Conservation (phyloP, 768 basidiomycete species). For the Macrolepiota albuminosa region DNA sequence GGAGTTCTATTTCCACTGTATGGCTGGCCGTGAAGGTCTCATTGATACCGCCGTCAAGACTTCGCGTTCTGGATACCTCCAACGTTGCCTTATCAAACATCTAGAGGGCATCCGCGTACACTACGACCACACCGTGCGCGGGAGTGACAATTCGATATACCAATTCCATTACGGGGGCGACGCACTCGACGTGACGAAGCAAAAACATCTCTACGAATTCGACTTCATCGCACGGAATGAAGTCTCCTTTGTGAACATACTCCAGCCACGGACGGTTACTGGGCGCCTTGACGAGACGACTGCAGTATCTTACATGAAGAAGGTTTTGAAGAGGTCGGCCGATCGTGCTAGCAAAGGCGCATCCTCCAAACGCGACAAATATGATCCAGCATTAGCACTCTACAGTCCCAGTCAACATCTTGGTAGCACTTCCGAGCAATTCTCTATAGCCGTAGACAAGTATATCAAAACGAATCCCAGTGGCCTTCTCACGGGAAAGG, state of each 20-base stretch:
- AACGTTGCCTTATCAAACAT: conserved; percentile 98
- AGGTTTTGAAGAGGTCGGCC: conserved; percentile 70
- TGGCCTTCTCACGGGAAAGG: conserved; percentile 34
- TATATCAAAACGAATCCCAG: conserved; percentile 77
- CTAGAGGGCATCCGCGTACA: conserved; percentile 95
- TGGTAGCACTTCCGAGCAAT: conserved; percentile 90
- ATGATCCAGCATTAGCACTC: conserved; percentile 67
- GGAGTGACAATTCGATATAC: conserved; percentile 87
- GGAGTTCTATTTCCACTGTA: conserved; percentile 99
- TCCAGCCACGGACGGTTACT: conserved; percentile 55
- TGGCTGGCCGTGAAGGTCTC: conserved; percentile 98
- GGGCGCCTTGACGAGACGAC: conserved; percentile 60
- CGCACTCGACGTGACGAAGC: conserved; percentile 92
- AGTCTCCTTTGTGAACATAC: conserved; percentile 67
- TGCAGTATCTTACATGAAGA: conserved; percentile 83
- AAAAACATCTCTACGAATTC: conserved; percentile 92
- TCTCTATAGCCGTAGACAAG: conserved; percentile 72
- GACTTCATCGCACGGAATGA: conserved; percentile 90
- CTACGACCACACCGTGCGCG: conserved; percentile 97
- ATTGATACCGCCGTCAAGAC: conserved; percentile 99
- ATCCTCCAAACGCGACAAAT: conserved; percentile 44
- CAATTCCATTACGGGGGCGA: conserved; percentile 99
- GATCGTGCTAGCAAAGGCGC: not conserved
- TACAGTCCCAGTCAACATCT: conserved; percentile 78
- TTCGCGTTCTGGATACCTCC: conserved; percentile 95